These are phyloP conservation scores for Ceratobasidium sp. DNA, from an alignment of 1,284 basidiomycete genomes.

Conservation along the genomic window DNA sequence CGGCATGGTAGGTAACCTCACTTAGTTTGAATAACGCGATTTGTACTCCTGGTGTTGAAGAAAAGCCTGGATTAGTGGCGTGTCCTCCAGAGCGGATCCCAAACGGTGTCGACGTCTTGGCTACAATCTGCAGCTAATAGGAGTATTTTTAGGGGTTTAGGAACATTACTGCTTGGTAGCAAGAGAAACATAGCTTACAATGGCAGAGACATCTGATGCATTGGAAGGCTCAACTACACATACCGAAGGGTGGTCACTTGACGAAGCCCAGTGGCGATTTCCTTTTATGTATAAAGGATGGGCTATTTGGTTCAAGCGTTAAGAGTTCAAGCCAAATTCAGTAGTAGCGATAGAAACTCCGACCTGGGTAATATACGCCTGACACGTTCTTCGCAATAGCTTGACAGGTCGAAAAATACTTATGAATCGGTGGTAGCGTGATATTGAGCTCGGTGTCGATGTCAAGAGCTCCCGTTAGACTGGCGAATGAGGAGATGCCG, in stretches of 20 bases:
- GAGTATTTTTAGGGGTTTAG: not conserved
- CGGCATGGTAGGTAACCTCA: constrained; percentile 61
- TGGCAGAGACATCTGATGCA: constrained; percentile 10
- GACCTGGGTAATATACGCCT: not conserved
- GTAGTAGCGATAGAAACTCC: not conserved
- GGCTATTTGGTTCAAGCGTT: not conserved
- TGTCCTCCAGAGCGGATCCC: constrained; percentile 61
- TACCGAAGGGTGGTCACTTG: constrained; percentile 17
- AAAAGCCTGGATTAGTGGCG: constrained; percentile 64
- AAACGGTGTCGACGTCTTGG: constrained; percentile 4
- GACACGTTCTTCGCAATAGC: not conserved
- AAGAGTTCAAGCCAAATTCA: not conserved
- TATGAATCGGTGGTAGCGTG: not conserved
- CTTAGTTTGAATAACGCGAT: constrained; percentile 68
- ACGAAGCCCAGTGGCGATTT: constrained; percentile 36
- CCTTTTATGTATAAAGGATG: constrained; percentile 33
- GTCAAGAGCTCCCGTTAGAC: not conserved
- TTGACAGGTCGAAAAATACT: not conserved
- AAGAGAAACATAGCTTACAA: not conserved
- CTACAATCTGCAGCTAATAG: constrained; percentile 8
- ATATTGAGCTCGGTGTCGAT: no score
- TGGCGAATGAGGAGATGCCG: not conserved
- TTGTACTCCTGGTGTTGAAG: constrained; percentile 69
- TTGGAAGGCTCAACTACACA: constrained; percentile 36
- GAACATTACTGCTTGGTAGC: no score